Base-by-base conservation (phyloP, 106 monocot species). In the Acorus gramineus region DNA sequence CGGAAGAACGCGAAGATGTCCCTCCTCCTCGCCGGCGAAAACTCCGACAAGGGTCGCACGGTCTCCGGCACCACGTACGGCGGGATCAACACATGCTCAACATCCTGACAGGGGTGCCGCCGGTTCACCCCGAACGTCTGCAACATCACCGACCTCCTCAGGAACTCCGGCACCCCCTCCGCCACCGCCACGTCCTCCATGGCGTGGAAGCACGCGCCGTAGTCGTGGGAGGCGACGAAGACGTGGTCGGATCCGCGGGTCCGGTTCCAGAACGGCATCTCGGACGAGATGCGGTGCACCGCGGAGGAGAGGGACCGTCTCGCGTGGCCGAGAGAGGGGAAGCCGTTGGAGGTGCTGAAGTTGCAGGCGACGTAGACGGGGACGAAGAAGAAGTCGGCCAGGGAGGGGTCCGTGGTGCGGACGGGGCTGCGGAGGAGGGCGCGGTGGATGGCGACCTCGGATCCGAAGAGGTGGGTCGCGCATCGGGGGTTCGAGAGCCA, bases 321-420 rank as follows among this genome's bases (percentile, higher is more conserved):
- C 2, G 91, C 96, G 65, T 87, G 91, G 59, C 66, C 47, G 49
- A 91, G 76, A 4, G 85, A 71, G 49, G 96, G 91, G 82, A 91
- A 87, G 4, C 90, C 96, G 46, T 85, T 96, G 47, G 63, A 4
- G 8, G 91, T 91, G 69, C 76, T 77, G 74, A 96, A 96, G 71
- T 96, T 91, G 87, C 96, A 91, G 69, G 96, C 87, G 56, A 96
- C 87, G 68, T 96, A 96, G 60, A 88, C 87, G 42, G 96, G 91
- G 69, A 91, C 81, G 71, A 87, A 83, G 85, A 96, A 91, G 71
- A 85, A 76, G 69, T 91, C 77, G 28, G 96, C 90, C 5, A 74
- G 77, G 8, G 46, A 4, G 3, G 87, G 85, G 64, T 83, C 62
- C 4, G 69, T 8, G 4, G 83, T 71, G 44, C 73, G 72, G 62